Conservation (phyloP, 2,329 filamentous ascomycete species). For the Harringtonia aguacate region DNA sequence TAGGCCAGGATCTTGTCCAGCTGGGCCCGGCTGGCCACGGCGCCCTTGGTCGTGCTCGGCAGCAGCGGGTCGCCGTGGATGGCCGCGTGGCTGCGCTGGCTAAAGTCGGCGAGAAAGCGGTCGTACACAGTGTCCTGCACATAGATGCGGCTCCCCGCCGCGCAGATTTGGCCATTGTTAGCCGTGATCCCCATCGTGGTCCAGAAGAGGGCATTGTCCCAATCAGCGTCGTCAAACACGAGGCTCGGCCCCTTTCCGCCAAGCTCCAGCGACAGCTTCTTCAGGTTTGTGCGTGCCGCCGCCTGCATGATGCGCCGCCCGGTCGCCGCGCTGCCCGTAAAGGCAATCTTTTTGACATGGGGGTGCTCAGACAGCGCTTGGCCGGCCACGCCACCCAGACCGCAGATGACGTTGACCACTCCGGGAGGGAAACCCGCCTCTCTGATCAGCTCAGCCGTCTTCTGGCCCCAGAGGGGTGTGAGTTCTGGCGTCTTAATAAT, state of each 20-base stretch:
- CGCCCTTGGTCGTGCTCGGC: slow-evolving; percentile 54
- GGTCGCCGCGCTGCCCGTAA: slow-evolving; percentile 59
- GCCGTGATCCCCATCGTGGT: slow-evolving; percentile 23
- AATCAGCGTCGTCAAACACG: slow-evolving; percentile 51
- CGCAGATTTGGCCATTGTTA: slow-evolving; percentile 51
- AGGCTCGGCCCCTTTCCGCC: slow-evolving; percentile 50
- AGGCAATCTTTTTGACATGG: slow-evolving; percentile 55
- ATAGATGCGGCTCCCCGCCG: slow-evolving; percentile 46
- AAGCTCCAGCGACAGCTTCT: slow-evolving; percentile 51
- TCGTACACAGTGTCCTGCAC: slow-evolving; percentile 48
- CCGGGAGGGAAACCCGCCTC: slow-evolving; percentile 68
- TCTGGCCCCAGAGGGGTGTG: neutral
- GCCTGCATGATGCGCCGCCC: slow-evolving; percentile 65
- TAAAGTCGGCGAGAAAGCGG: slow-evolving; percentile 48
- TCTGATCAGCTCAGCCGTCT: neutral
- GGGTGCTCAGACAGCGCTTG: slow-evolving; percentile 55
- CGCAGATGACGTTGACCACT: slow-evolving; percentile 63
- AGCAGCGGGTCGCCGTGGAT: slow-evolving; percentile 44
- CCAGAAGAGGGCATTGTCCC: slow-evolving; percentile 50
- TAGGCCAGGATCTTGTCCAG: slow-evolving; percentile 57
- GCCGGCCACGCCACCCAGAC: slow-evolving; percentile 54
- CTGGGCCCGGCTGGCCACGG: slow-evolving; percentile 53
- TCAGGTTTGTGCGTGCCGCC: slow-evolving; percentile 48
- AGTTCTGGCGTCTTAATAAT: neutral
- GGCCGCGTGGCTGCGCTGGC: slow-evolving; percentile 24